Evolutionary conservation across 2,329 filamentous ascomycete genomes (phyloP), one percentile per base, ranked within the genome.

Genomic region (Neonectria sp.): DNA sequence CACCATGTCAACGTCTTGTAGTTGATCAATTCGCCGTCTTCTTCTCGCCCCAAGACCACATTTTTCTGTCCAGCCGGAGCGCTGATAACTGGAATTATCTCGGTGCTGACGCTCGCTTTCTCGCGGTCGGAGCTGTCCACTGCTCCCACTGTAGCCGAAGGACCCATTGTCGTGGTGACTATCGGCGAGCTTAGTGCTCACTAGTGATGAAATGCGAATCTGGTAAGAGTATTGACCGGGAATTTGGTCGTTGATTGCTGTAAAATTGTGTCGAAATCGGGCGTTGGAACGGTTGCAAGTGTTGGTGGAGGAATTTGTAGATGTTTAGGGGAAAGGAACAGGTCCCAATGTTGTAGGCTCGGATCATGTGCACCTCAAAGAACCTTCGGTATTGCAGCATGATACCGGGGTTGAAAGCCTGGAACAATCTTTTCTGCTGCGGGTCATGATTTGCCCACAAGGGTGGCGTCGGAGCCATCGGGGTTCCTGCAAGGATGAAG

Each of bases 1-100:
- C 80, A 82, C 80, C 80, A 82, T 11, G 75, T 76, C 35, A 82
- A 67, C 1, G 78, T 80, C 73, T 80, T 81, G 72, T 81, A 81
- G 65, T 82, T 73, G 31, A 82, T 82, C 9, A 75, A 40, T n/a
- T 68, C 69, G 0, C 70, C 40, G 40, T 45, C 73, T 6, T 76
- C 71, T 3, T 73, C 71, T 8, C 60, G 51, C 0, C 59, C 68
- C 21, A 71, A 27, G 0, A 67, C 59, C 1, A 52, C 46, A 6
- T 68, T 65, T 1, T 67, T 62, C 0, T 65, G 35, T 9, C 27
- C 49, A 0, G 24, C 11, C 0, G 49, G 15, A 24, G 59, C 8
- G 3, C 29, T 29, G n/a, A 55, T 21, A 9, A 17, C 51, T 31
- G 45, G n/a, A 3, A 29, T 21, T 21, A 6, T 21, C 4, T 12